Conservation (phyloP, 345 rosid genomes). For the Pelargonium nanum region DNA sequence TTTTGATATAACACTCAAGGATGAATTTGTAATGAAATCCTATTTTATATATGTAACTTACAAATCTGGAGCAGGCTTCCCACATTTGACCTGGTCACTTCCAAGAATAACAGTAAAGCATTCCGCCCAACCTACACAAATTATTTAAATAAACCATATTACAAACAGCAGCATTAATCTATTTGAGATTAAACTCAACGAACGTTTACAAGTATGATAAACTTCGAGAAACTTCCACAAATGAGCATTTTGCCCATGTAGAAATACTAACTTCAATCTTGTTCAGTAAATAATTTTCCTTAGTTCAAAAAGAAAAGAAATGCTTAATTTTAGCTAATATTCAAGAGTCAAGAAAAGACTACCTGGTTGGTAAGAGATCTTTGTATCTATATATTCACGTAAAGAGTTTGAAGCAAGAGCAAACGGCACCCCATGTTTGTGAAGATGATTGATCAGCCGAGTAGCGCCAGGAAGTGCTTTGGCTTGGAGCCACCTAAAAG, state of each 20-base stretch:
- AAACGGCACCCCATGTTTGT: conserved; percentile 23
- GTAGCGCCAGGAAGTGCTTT: conserved; percentile 34
- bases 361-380: conserved; percentile 28
- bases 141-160: background rate
- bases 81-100: conserved; percentile 30
- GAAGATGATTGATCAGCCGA: conserved; percentile 32
- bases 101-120: conserved; percentile 27
- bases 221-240: no score
- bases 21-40: background rate
- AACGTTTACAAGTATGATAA: background rate
- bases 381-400: conserved; percentile 26
- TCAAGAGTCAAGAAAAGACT: background rate
- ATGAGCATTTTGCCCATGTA: no score
- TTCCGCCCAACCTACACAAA: conserved; percentile 29
- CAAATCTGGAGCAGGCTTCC: conserved; percentile 43
- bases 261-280: background rate
- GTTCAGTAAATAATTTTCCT: background rate
- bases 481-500: conserved; percentile 24
- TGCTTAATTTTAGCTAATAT: background rate
- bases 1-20: background rate
- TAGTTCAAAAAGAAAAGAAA: conserved; percentile 4
- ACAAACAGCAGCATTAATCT: background rate
- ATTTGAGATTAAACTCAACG: background rate
- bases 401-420: conserved; percentile 40
- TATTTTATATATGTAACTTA: conserved; percentile 8